Percentiles rank a stretch among this genome's conserved stretches.
These are phyloP conservation scores for Aspergillus pseudoglaucus DNA, from an alignment of 2,329 filamentous ascomycete species.

Conservation along the genomic window DNA sequence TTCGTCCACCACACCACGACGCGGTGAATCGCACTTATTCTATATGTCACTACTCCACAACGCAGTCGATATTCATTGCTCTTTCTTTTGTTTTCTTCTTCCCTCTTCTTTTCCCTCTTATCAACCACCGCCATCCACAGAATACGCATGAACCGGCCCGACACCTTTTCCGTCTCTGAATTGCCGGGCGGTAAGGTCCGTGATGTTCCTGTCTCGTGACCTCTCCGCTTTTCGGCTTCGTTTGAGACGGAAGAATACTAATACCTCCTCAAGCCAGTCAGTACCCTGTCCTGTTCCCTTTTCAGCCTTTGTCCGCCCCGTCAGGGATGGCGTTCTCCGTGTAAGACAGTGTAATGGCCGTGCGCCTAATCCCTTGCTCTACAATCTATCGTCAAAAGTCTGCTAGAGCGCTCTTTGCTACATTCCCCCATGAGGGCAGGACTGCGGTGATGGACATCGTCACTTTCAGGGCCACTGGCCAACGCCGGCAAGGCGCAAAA, in stretches of 20 bases:
- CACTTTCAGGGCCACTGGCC: slow-evolving; percentile 25
- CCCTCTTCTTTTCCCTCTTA: background rate
- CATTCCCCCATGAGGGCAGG: slow-evolving; percentile 14
- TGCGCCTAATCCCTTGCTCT: slow-evolving; percentile 24
- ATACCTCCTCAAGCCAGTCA: too few species aligned
- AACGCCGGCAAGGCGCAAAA: slow-evolving; percentile 21
- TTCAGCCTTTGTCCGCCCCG: background rate
- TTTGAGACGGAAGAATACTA: too few species aligned
- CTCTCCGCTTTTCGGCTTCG: background rate
- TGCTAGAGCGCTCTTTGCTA: slow-evolving; percentile 5
- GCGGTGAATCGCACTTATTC: background rate
- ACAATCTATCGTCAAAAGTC: slow-evolving; percentile 13
- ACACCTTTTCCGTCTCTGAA: background rate
- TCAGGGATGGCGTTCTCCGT: slow-evolving; percentile 14
- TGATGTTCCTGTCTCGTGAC: background rate
- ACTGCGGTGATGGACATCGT: slow-evolving; percentile 27
- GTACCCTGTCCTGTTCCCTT: background rate
- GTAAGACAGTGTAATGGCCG: slow-evolving; percentile 27
- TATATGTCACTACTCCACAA: background rate
- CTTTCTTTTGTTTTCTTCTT: background rate
- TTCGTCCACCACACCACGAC: background rate
- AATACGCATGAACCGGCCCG: background rate
- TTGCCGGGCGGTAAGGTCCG: slow-evolving; percentile 16
- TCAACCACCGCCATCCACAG: background rate
- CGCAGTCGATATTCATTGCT: background rate